A percentile compares a stretch with the other conserved stretches of the same genome.
Evolutionary conservation across 192 early-diverging fungal genomes (phyloP).

Genomic region (Umbelopsis ramanniana): DNA sequence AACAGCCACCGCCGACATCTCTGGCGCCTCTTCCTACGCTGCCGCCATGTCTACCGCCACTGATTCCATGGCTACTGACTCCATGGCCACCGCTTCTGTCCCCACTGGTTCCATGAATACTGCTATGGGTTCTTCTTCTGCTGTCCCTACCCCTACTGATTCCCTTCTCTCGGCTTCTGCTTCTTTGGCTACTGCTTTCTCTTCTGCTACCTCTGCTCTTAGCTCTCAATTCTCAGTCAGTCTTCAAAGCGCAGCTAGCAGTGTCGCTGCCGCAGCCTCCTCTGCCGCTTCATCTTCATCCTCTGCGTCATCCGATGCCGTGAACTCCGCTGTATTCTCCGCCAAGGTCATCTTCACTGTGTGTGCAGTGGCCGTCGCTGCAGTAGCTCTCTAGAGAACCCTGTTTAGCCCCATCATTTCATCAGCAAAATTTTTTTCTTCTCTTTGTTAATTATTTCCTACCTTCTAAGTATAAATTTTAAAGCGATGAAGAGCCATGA

Average conservation of each 20-base stretch:
- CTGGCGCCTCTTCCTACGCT: background rate
- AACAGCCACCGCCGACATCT: slow-evolving; percentile 6
- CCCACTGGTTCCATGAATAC: slow-evolving; percentile 11
- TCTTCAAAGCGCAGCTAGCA: background rate
- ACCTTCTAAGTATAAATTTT: background rate
- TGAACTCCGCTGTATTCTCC: background rate
- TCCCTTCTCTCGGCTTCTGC: background rate
- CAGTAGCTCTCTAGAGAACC: background rate
- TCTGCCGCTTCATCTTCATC: background rate
- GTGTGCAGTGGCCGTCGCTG: background rate
- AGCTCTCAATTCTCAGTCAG: slow-evolving; percentile 6
- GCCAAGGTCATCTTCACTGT: slow-evolving; percentile 8
- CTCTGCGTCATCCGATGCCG: background rate
- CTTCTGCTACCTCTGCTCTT: slow-evolving; percentile 2
- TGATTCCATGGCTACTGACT: background rate
- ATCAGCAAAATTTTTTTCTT: background rate
- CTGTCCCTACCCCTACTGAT: background rate
- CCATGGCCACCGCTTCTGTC: background rate
- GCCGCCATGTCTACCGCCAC: background rate
- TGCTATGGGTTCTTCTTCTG: background rate
- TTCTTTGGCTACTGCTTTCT: slow-evolving; percentile 18
- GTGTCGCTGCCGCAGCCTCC: background rate
- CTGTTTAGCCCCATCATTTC: background rate
- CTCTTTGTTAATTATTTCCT: background rate
- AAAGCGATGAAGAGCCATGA: background rate